Conservation (phyloP, 2,329 filamentous ascomycete species). For the Knoxdaviesia proteae region DNA sequence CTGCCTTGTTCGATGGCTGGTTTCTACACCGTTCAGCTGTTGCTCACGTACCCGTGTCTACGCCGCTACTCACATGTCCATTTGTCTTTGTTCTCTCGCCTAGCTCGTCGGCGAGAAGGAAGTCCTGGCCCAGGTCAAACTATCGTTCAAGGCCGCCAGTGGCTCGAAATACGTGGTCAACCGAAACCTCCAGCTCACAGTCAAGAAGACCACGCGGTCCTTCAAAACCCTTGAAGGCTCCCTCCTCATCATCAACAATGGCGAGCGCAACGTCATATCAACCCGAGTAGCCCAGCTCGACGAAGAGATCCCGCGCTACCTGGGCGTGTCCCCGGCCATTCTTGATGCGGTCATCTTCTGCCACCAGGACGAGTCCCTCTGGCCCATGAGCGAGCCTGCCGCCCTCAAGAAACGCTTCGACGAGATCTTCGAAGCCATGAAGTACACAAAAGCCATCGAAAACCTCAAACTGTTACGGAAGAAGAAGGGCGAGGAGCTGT, state of each 20-base stretch:
- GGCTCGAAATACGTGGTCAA: slow-evolving; percentile 66
- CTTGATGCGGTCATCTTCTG: slow-evolving; percentile 95
- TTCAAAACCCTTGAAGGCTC: slow-evolving; percentile 74
- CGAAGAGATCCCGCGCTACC: slow-evolving; percentile 59
- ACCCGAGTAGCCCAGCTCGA: slow-evolving; percentile 67
- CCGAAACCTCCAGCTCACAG: slow-evolving; percentile 63
- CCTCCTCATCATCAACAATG: slow-evolving; percentile 54
- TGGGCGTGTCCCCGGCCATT: slow-evolving; percentile 78
- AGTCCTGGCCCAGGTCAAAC: slow-evolving; percentile 75
- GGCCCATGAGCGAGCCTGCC: slow-evolving; percentile 80
- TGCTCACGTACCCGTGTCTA: too few species aligned
- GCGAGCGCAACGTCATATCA: slow-evolving; percentile 61
- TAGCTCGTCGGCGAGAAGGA: slow-evolving; percentile 68
- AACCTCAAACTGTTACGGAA: slow-evolving; percentile 80
- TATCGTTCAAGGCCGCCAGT: slow-evolving; percentile 64
- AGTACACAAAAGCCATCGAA: slow-evolving; percentile 93
- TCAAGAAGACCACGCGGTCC: slow-evolving; percentile 58
- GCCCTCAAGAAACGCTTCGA: slow-evolving; percentile 87
- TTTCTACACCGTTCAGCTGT: background rate
- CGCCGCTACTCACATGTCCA: too few species aligned
- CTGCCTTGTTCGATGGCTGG: too few species aligned
- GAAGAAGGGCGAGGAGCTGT: slow-evolving; percentile 57
- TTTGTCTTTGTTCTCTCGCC: too few species aligned
- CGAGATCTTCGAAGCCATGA: slow-evolving; percentile 90
- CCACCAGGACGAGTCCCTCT: slow-evolving; percentile 92